A percentile compares a stretch with the other conserved stretches of the same genome.
Conservation (phyloP, 2,329 filamentous ascomycete genomes). For the Amauroascus niger region DNA sequence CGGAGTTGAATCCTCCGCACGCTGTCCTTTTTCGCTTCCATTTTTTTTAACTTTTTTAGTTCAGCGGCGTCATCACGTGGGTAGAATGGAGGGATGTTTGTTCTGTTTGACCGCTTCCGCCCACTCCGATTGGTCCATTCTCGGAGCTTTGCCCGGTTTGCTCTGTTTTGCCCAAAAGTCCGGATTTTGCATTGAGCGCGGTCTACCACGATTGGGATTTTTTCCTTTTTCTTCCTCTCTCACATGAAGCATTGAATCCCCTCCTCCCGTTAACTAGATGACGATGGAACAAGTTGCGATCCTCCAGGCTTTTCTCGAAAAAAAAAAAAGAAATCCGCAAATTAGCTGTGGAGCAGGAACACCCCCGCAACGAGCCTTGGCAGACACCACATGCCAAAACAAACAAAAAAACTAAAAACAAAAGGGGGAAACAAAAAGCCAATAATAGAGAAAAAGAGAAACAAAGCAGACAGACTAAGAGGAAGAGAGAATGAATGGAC, state of each 20-base stretch:
- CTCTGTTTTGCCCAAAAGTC: neutral
- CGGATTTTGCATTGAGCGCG: neutral
- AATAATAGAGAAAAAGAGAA: too few relatives aligned
- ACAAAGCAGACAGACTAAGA: too few relatives aligned
- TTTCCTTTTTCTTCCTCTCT: neutral
- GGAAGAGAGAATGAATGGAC: too few relatives aligned
- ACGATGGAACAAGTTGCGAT: too few relatives aligned
- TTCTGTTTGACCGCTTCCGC: neutral
- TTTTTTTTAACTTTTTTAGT: too few relatives aligned
- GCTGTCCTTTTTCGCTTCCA: too few relatives aligned
- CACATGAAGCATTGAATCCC: neutral
- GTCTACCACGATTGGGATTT: neutral
- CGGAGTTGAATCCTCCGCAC: too few relatives aligned
- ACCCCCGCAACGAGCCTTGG: neutral
- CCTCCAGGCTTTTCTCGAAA: neutral
- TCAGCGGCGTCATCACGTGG: neutral
- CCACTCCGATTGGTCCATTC: neutral
- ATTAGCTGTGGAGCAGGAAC: neutral
- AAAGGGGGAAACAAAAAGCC: neutral
- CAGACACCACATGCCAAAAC: conserved; percentile 3
- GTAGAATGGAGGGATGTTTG: neutral
- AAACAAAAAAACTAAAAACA: neutral
- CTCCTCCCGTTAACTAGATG: too few relatives aligned
- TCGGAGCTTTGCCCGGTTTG: neutral
- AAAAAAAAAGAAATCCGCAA: neutral